Conservation (phyloP, 2,329 filamentous ascomycete species). For the Xylaria sp. region DNA sequence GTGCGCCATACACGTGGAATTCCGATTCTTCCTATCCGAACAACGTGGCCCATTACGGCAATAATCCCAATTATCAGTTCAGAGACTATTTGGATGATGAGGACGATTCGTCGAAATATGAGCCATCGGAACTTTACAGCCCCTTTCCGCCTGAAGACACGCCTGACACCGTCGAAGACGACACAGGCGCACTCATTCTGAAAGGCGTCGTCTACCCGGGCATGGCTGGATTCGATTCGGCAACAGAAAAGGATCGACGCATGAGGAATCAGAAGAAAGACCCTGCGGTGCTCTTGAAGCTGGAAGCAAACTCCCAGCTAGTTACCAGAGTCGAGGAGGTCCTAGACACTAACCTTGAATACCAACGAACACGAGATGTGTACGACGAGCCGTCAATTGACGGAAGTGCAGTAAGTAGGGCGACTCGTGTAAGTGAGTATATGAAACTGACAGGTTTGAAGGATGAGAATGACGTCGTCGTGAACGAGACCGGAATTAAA, state of each 20-base stretch:
- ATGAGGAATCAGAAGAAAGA: constrained; percentile 84
- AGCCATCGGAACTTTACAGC: constrained; percentile 49
- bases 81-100: constrained; percentile 39
- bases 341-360: constrained; percentile 64
- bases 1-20: constrained; percentile 28
- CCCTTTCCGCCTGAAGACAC: constrained; percentile 45
- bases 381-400: constrained; percentile 69
- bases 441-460: constrained; percentile 37
- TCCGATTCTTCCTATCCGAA: constrained; percentile 22
- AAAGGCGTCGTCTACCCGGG: constrained; percentile 82
- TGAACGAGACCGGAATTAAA: constrained; percentile 24
- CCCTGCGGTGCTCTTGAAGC: constrained; percentile 73
- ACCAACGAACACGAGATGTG: constrained; percentile 66
- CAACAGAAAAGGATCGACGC: constrained; percentile 76
- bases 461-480: constrained; percentile 40
- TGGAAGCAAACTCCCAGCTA: constrained; percentile 71
- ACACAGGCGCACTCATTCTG: constrained; percentile 53
- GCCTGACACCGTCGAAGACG: constrained; percentile 46
- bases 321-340: constrained; percentile 74
- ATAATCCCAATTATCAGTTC: constrained; percentile 20
- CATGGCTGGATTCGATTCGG: constrained; percentile 85
- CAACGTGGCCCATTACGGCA: constrained; percentile 16
- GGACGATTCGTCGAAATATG: constrained; percentile 44
- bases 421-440: not conserved
- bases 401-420: constrained; percentile 59